Conservation (phyloP, 2,329 filamentous ascomycete species). For the Bretziella fagacearum region DNA sequence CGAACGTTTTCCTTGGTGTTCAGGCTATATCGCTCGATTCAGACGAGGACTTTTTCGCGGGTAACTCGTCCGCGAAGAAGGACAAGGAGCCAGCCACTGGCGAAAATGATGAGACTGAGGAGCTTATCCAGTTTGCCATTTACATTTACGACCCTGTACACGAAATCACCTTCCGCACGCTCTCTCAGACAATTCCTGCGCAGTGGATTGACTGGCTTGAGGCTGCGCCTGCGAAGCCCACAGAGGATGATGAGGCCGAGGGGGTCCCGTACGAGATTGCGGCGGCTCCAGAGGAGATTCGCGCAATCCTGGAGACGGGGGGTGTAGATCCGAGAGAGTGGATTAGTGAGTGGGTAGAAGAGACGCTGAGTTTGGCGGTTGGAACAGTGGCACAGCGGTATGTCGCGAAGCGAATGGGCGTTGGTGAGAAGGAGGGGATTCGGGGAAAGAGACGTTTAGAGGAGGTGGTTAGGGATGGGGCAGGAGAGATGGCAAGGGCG, state of each 20-base stretch:
- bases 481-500: slow-evolving; percentile 42
- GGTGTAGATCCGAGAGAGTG: slow-evolving; percentile 87
- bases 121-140: slow-evolving; percentile 55
- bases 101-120: slow-evolving; percentile 39
- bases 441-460: slow-evolving; percentile 45
- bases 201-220: slow-evolving; percentile 90
- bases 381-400: slow-evolving; percentile 88
- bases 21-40: slow-evolving; percentile 60
- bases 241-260: slow-evolving; percentile 23
- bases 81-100: slow-evolving; percentile 19
- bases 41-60: slow-evolving; percentile 48
- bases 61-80: slow-evolving; percentile 36
- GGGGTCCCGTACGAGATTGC: slow-evolving; percentile 23
- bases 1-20: slow-evolving; percentile 88
- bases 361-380: slow-evolving; percentile 58
- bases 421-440: slow-evolving; percentile 58
- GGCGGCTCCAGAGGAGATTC: slow-evolving; percentile 56
- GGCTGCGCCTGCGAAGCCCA: slow-evolving; percentile 27
- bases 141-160: slow-evolving; percentile 81
- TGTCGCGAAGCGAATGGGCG: slow-evolving; percentile 87
- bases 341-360: slow-evolving; percentile 95
- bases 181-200: slow-evolving; percentile 69
- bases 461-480: slow-evolving; percentile 37
- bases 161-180: slow-evolving; percentile 65
- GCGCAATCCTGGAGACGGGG: slow-evolving; percentile 58